Conservation (phyloP, 805 yeast genomes). For the Candida vaughaniae region DNA sequence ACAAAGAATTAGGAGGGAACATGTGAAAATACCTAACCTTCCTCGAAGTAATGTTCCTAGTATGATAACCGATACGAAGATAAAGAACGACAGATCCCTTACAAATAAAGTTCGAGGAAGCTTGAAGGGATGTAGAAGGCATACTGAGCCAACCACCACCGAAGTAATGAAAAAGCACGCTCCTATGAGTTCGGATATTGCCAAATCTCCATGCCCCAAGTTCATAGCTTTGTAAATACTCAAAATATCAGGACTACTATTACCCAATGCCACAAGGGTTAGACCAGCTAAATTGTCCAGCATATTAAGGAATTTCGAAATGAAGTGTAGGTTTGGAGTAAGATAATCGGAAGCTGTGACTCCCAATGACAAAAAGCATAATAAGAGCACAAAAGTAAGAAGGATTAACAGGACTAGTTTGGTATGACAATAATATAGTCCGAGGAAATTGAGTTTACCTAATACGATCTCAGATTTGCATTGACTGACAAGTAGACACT, state of each 20-base stretch:
- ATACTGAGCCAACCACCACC: conserved; percentile 78
- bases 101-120: conserved; percentile 54
- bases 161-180: conserved; percentile 82
- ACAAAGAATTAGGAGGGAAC: conserved; percentile 52
- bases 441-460: conserved; percentile 40
- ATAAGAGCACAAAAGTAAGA: conserved; percentile 6
- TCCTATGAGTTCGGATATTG: conserved; percentile 88
- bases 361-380: conserved; percentile 63
- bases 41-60: conserved; percentile 57
- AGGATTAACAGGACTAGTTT: background rate
- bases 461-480: conserved; percentile 19
- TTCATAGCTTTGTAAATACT: conserved; percentile 82
- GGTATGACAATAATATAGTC: conserved; percentile 19
- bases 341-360: conserved; percentile 78
- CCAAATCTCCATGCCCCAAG: conserved; percentile 68
- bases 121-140: conserved; percentile 60
- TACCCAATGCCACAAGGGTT: conserved; percentile 86
- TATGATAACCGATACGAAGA: conserved; percentile 48
- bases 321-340: conserved; percentile 71
- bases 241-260: conserved; percentile 88
- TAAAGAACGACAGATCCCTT: conserved; percentile 61
- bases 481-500: conserved; percentile 37
- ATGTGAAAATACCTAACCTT: conserved; percentile 51
- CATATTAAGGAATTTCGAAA: conserved; percentile 60
- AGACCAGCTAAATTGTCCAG: conserved; percentile 82